These are phyloP conservation scores for Coffea canephora DNA, from an alignment of 257 asterid species.

Conservation along the genomic window DNA sequence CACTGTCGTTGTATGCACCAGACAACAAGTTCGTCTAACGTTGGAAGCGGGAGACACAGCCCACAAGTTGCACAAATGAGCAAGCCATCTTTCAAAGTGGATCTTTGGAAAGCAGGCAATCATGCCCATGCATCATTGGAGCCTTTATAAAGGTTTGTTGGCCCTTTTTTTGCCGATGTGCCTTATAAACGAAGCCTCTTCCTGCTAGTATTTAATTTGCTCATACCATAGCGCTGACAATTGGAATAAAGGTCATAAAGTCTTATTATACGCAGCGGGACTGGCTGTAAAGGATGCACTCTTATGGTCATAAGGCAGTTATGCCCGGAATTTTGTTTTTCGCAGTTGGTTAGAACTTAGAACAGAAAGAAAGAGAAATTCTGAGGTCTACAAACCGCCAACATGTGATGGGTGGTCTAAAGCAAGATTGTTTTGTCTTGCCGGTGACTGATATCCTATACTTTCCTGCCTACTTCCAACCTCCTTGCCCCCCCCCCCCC, in stretches of 20 bases:
- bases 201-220: background rate
- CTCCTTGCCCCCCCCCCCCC: background rate
- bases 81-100: too few relatives aligned
- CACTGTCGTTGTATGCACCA: too few relatives aligned
- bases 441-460: background rate
- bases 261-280: background rate
- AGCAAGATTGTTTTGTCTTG: background rate
- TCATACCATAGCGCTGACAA: background rate
- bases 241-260: background rate
- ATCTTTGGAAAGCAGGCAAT: too few relatives aligned
- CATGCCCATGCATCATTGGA: too few relatives aligned
- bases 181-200: background rate
- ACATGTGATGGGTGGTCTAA: constrained; percentile 9
- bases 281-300: background rate
- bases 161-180: background rate
- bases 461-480: constrained; percentile 13
- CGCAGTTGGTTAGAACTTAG: too few relatives aligned
- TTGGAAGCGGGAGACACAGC: too few relatives aligned
- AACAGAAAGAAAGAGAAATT: background rate
- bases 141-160: too few relatives aligned
- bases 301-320: background rate
- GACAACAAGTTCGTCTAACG: too few relatives aligned
- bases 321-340: too few relatives aligned
- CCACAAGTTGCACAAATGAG: too few relatives aligned
- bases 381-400: background rate